Evolutionary conservation across 2,329 filamentous ascomycete genomes (phyloP).

Genomic region (Chrysosphaeria jannelii): DNA sequence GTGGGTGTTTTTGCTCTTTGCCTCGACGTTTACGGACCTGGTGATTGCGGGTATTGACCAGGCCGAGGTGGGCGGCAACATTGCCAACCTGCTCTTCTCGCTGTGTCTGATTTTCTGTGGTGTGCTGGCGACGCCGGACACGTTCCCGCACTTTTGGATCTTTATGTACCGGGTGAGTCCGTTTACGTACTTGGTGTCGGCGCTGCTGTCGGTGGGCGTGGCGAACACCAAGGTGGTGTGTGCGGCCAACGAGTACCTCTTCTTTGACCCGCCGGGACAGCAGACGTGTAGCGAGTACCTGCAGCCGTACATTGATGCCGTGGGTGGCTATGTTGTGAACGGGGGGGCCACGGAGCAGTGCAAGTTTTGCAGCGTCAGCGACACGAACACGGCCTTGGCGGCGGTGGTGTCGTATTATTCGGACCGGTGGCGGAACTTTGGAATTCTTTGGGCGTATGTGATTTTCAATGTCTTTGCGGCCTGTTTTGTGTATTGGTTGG

Average conservation of each 20-base stretch:
- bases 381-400: conserved; percentile 21
- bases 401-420: conserved; percentile 19
- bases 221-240: conserved; percentile 36
- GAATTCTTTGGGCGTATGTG: conserved; percentile 22
- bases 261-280: conserved; percentile 29
- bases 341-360: conserved; percentile 17
- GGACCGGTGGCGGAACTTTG: conserved; percentile 39
- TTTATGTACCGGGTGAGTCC: conserved; percentile 65
- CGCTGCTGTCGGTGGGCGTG: conserved; percentile 38
- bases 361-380: conserved; percentile 19
- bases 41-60: conserved; percentile 39
- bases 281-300: conserved; percentile 31
- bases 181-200: conserved; percentile 52
- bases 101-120: conserved; percentile 28
- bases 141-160: conserved; percentile 43
- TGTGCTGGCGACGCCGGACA: conserved; percentile 25
- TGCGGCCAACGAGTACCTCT: conserved; percentile 34
- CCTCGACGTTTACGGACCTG: conserved; percentile 43
- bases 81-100: conserved; percentile 28
- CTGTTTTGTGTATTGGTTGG: conserved; percentile 8
- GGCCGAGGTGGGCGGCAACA: conserved; percentile 32
- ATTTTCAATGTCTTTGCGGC: conserved; percentile 19
- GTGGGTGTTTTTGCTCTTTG: conserved; percentile 47
- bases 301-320: conserved; percentile 13
- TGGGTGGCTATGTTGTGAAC: conserved; percentile 24